These are phyloP conservation scores for Melampsora abietis-canadensis DNA, from an alignment of 1,284 basidiomycete genomes.

Conservation along the genomic window DNA sequence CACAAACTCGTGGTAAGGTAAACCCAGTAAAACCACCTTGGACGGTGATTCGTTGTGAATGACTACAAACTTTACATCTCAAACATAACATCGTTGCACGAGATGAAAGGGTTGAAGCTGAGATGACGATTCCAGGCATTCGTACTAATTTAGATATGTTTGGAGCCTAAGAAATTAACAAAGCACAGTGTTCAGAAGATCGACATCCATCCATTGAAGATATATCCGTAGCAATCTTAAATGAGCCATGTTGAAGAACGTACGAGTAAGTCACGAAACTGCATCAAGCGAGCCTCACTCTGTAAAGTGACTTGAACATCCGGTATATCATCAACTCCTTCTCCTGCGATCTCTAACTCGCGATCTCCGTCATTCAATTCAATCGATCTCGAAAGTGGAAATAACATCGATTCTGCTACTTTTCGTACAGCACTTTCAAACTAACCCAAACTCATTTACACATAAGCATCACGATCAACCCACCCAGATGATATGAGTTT, in stretches of 20 bases:
- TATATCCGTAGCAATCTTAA: neutral
- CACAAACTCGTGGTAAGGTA: slow-evolving; percentile 78
- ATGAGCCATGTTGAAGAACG: slow-evolving; percentile 44
- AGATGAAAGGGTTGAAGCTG: slow-evolving; percentile 87
- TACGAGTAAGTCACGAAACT: slow-evolving; percentile 84
- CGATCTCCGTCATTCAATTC: slow-evolving; percentile 45
- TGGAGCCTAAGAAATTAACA: slow-evolving; percentile 61
- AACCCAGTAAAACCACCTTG: slow-evolving; percentile 80
- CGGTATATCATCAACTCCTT: slow-evolving; percentile 65
- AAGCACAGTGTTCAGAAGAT: neutral
- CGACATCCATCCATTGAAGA: slow-evolving; percentile 8
- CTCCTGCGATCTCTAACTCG: slow-evolving; percentile 47
- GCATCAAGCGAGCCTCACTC: slow-evolving; percentile 83
- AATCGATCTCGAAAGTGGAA: slow-evolving; percentile 58
- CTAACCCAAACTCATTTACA: slow-evolving; percentile 58
- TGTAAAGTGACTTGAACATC: slow-evolving; percentile 84
- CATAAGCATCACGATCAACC: neutral
- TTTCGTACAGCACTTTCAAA: slow-evolving; percentile 78
- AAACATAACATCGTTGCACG: slow-evolving; percentile 87
- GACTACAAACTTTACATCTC: slow-evolving; percentile 85
- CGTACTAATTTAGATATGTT: slow-evolving; percentile 94
- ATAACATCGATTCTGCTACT: slow-evolving; percentile 44
- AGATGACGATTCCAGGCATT: slow-evolving; percentile 96
- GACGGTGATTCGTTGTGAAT: slow-evolving; percentile 75
- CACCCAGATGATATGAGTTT: neutral